phyloP scores from a whole-genome alignment of 1,139 yeast species.

The Wickerhamiella pararugosa region DNA sequence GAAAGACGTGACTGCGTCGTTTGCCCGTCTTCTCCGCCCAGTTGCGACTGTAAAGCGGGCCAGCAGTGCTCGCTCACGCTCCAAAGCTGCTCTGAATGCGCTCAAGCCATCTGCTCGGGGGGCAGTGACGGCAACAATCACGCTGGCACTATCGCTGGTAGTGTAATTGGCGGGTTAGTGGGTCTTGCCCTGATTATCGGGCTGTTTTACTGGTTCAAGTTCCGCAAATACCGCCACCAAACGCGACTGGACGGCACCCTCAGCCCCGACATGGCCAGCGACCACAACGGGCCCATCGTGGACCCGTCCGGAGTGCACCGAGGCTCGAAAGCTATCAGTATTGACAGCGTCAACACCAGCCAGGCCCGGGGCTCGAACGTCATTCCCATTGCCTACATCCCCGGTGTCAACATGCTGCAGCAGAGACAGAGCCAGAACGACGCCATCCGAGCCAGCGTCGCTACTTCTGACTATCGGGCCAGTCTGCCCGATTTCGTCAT shows the following conservation, averaged over 20 bases:
- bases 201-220: slow-evolving; percentile 19
- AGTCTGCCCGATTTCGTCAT: slow-evolving; percentile 22
- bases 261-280: background rate
- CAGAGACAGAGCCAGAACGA: slow-evolving; percentile 2
- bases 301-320: background rate
- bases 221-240: slow-evolving; percentile 9
- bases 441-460: slow-evolving; percentile 19
- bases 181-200: slow-evolving; percentile 19
- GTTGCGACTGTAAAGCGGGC: slow-evolving; percentile 19
- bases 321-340: slow-evolving; percentile 5
- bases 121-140: background rate
- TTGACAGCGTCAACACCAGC: slow-evolving; percentile 9
- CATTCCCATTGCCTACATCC: slow-evolving; percentile 86
- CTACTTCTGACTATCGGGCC: slow-evolving; percentile 22
- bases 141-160: slow-evolving; percentile 28
- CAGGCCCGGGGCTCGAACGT: slow-evolving; percentile 68
- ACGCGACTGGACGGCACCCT: background rate
- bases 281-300: background rate
- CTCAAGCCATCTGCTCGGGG: slow-evolving; percentile 16
- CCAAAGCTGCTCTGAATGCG: slow-evolving; percentile 20
- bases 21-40: slow-evolving; percentile 15
- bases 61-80: slow-evolving; percentile 20
- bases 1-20: slow-evolving; percentile 13
- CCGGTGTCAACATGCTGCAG: slow-evolving; percentile 42
- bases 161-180: slow-evolving; percentile 26